Conservation (phyloP, 2,329 filamentous ascomycete genomes). For the Alternaria solani region DNA sequence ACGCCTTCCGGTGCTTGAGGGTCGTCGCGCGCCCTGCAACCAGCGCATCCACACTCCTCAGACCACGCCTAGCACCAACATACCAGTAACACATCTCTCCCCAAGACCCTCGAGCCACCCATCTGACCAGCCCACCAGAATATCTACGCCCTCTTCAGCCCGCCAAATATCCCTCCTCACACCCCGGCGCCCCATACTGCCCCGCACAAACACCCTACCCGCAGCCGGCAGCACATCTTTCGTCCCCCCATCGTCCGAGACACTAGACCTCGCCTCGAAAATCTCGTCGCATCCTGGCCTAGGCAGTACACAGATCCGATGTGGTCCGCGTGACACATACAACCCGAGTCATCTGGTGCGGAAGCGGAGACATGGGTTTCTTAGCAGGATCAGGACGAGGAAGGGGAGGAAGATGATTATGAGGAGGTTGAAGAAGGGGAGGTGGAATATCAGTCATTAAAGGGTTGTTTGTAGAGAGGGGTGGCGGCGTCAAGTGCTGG, state of each 20-base stretch:
- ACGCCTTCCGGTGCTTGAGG: conserved; percentile 43
- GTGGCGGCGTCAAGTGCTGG: background rate
- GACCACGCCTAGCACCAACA: conserved; percentile 23
- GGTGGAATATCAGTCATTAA: conserved; percentile 51
- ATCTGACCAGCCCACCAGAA: conserved; percentile 9
- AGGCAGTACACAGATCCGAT: conserved; percentile 53
- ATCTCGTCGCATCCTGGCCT: conserved; percentile 50
- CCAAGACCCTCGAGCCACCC: background rate
- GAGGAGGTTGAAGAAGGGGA: conserved; percentile 63
- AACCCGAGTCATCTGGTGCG: conserved; percentile 67
- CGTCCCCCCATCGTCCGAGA: conserved; percentile 23
- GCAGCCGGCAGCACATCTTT: conserved; percentile 24
- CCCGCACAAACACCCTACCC: conserved; percentile 25
- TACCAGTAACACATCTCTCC: conserved; percentile 31
- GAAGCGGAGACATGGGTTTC: conserved; percentile 69
- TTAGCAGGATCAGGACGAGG: conserved; percentile 61
- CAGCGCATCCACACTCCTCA: conserved; percentile 29
- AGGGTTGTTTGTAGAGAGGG: background rate
- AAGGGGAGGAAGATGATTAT: conserved; percentile 63
- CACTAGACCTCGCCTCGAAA: conserved; percentile 48
- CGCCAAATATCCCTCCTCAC: conserved; percentile 42
- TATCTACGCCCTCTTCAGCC: conserved; percentile 16
- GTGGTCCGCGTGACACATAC: conserved; percentile 63
- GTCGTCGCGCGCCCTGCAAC: conserved; percentile 32
- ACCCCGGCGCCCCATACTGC: conserved; percentile 38